phyloP scores from a whole-genome alignment of 2,329 filamentous ascomycete species.

The Chrysoporthe puriensis region DNA sequence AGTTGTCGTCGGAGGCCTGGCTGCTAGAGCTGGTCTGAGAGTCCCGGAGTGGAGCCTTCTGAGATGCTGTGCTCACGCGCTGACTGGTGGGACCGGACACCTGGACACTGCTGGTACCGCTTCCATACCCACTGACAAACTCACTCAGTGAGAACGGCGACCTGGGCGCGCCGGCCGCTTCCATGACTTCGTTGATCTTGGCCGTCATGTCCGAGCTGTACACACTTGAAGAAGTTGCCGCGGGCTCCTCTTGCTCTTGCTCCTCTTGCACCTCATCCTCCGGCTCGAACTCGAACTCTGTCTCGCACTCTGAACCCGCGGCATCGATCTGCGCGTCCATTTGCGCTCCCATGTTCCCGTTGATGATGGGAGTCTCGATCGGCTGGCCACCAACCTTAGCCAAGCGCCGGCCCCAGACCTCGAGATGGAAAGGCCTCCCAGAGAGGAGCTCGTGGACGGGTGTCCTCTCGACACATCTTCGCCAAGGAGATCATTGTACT shows the following conservation, averaged over 20 bases:
- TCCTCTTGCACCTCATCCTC: slow-evolving; percentile 34
- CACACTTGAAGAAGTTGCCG: slow-evolving; percentile 51
- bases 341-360: slow-evolving; percentile 32
- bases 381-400: slow-evolving; percentile 41
- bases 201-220: slow-evolving; percentile 60
- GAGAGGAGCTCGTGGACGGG: slow-evolving; percentile 59
- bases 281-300: slow-evolving; percentile 40
- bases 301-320: slow-evolving; percentile 31
- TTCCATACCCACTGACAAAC: slow-evolving; percentile 45
- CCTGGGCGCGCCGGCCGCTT: slow-evolving; percentile 44
- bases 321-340: slow-evolving; percentile 13
- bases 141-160: slow-evolving; percentile 50
- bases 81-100: slow-evolving; percentile 30
- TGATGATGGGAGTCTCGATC: slow-evolving; percentile 54
- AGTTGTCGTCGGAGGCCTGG: slow-evolving; percentile 58
- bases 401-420: slow-evolving; percentile 48
- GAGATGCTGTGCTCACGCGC: slow-evolving; percentile 30
- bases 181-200: slow-evolving; percentile 54
- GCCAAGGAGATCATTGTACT: slow-evolving; percentile 87
- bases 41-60: slow-evolving; percentile 38
- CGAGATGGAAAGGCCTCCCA: slow-evolving; percentile 60
- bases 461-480: slow-evolving; percentile 55
- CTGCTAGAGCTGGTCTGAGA: slow-evolving; percentile 53
- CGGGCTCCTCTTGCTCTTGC: slow-evolving; percentile 30
- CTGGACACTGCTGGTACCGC: slow-evolving; percentile 39